Percentiles rank a stretch among this genome's conserved stretches.
Conservation (phyloP, 2,329 filamentous ascomycete genomes). For the Pseudogymnoascus sp. region DNA sequence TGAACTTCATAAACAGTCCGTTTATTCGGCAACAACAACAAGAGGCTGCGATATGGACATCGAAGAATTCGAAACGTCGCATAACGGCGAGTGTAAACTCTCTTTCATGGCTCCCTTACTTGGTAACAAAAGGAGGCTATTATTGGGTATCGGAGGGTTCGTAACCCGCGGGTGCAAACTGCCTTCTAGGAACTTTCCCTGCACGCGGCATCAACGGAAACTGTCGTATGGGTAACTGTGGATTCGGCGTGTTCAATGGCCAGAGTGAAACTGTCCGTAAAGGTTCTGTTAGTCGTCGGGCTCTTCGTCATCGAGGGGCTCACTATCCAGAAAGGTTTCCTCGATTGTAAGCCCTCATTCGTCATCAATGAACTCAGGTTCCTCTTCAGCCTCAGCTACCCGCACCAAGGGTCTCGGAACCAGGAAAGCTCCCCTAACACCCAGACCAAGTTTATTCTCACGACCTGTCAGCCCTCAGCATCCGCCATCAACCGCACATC, state of each 20-base stretch:
- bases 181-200: background rate
- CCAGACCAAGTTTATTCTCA: background rate
- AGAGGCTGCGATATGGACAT: background rate
- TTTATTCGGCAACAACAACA: background rate
- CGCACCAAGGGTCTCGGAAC: background rate
- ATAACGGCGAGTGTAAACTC: background rate
- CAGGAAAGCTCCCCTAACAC: background rate
- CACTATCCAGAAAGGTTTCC: background rate
- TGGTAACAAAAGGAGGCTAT: background rate
- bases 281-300: conserved; percentile 38
- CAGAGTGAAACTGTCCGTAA: no score
- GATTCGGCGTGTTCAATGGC: background rate
- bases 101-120: background rate
- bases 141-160: background rate
- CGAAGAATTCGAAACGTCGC: background rate
- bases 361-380: background rate
- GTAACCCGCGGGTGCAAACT: background rate
- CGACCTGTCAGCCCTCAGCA: background rate
- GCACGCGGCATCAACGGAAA: background rate
- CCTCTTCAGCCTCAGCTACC: background rate
- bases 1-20: background rate
- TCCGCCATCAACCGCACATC: background rate
- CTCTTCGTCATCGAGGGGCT: background rate
- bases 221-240: background rate
- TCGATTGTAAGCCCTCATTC: background rate